Percentiles rank a stretch among this genome's conserved stretches.
phyloP scores from a whole-genome alignment of 1,284 basidiomycete genomes.

The Sporisorium sorghi region DNA sequence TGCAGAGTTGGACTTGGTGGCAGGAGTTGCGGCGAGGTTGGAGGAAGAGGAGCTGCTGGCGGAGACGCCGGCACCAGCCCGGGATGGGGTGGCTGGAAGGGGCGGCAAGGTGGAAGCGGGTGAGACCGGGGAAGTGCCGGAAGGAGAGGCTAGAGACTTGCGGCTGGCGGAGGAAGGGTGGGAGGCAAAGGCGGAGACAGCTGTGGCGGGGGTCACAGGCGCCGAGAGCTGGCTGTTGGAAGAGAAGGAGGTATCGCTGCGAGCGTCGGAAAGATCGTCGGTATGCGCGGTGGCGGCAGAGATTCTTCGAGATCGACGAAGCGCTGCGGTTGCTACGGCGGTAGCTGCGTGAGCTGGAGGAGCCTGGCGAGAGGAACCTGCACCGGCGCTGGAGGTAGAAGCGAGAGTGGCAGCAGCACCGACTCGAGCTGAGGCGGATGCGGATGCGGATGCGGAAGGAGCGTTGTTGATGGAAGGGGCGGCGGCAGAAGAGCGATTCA shows the following conservation, averaged over 20 bases:
- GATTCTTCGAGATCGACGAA: slow-evolving; percentile 30
- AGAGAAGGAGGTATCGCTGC: slow-evolving; percentile 34
- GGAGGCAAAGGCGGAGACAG: slow-evolving; percentile 24
- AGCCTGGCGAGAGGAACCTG: slow-evolving; percentile 8
- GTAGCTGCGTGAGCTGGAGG: background rate
- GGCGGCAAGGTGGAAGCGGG: slow-evolving; percentile 42
- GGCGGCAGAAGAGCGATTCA: slow-evolving; percentile 10
- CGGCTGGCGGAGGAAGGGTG: slow-evolving; percentile 30
- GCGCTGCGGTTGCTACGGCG: slow-evolving; percentile 3
- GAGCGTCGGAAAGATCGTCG: slow-evolving; percentile 34
- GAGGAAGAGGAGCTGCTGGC: slow-evolving; percentile 19
- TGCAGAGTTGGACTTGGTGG: slow-evolving; percentile 5
- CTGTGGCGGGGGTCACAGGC: slow-evolving; percentile 38
- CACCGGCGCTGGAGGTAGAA: background rate
- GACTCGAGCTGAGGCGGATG: background rate
- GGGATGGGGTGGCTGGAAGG: slow-evolving; percentile 33
- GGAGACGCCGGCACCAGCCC: slow-evolving; percentile 27
- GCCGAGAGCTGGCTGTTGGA: slow-evolving; percentile 23
- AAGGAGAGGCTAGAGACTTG: slow-evolving; percentile 23
- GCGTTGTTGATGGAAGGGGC: background rate
- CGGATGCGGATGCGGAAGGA: no score
- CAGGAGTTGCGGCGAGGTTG: slow-evolving; percentile 7
- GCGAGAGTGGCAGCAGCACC: background rate
- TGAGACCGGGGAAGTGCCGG: slow-evolving; percentile 30
- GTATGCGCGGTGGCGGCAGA: slow-evolving; percentile 21